phyloP scores from a whole-genome alignment of 176 grass and related monocot genomes.

The Elymus sibiricus region DNA sequence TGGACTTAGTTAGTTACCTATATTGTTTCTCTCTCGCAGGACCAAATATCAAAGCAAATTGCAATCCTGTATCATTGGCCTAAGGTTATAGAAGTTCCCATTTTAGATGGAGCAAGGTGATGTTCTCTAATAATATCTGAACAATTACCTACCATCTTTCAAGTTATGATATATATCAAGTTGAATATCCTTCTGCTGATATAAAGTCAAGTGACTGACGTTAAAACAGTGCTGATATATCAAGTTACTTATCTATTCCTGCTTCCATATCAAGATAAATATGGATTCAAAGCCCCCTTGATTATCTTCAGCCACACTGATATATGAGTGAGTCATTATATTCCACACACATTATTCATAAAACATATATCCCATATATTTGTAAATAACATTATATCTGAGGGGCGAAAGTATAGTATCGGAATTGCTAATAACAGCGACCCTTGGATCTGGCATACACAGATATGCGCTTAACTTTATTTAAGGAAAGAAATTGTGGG shows the following conservation, averaged over 20 bases:
- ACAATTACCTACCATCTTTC: neutral
- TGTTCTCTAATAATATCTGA: constrained; percentile 2
- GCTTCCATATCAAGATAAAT: neutral
- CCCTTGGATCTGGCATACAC: neutral
- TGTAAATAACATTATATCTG: neutral
- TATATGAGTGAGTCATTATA: neutral
- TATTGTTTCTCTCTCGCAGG: constrained; percentile 31
- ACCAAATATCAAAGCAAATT: constrained; percentile 76
- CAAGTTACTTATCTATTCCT: neutral
- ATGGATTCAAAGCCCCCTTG: neutral
- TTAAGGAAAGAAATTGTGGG: neutral
- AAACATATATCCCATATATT: neutral
- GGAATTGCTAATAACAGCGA: neutral
- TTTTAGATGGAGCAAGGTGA: constrained; percentile 87
- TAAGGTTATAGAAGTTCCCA: constrained; percentile 69
- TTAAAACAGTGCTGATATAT: neutral
- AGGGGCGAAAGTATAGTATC: neutral
- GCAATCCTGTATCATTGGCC: constrained; percentile 93
- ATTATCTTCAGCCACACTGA: neutral
- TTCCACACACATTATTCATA: neutral
- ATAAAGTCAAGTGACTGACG: neutral
- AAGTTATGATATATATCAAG: neutral
- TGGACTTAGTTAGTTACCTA: constrained; percentile 6
- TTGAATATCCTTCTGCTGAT: neutral
- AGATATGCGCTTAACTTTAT: neutral